phyloP scores from a whole-genome alignment of 768 basidiomycete genomes.

The Hortiboletus campestris region DNA sequence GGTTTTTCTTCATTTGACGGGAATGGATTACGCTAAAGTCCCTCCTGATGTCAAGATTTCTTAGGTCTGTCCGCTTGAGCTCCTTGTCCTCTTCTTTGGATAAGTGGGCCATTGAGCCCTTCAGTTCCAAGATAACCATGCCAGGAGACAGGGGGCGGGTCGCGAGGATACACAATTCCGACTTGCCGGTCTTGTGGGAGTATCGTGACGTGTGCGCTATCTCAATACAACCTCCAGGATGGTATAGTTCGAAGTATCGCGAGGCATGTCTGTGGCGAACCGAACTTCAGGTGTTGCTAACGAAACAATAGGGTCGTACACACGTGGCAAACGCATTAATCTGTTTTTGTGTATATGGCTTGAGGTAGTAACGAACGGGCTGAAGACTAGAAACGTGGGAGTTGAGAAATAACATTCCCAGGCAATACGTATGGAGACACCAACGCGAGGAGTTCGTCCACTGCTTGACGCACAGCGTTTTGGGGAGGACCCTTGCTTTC shows the following conservation, averaged over 20 bases:
- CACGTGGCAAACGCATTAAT: slow-evolving; percentile 92
- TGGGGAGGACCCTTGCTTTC: slow-evolving; percentile 51
- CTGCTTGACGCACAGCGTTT: slow-evolving; percentile 64
- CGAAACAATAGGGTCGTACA: slow-evolving; percentile 38
- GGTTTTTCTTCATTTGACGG: slow-evolving; percentile 88
- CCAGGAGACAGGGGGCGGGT: slow-evolving; percentile 69
- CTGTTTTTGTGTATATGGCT: slow-evolving; percentile 75
- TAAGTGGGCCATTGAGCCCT: slow-evolving; percentile 87
- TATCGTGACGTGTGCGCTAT: slow-evolving; percentile 88
- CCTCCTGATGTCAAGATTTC: slow-evolving; percentile 67
- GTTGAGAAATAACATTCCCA: slow-evolving; percentile 18
- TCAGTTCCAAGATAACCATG: slow-evolving; percentile 77
- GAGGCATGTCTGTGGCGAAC: slow-evolving; percentile 67
- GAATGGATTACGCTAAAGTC: slow-evolving; percentile 93
- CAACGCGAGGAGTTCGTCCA: slow-evolving; percentile 76
- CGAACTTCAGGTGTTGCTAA: slow-evolving; percentile 27
- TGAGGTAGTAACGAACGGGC: slow-evolving; percentile 75
- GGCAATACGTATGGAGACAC: slow-evolving; percentile 34
- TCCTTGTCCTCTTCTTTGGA: slow-evolving; percentile 85
- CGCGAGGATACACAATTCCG: slow-evolving; percentile 83
- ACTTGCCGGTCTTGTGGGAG: slow-evolving; percentile 83
- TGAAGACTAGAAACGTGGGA: slow-evolving; percentile 49
- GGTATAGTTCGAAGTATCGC: slow-evolving; percentile 85
- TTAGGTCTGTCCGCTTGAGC: slow-evolving; percentile 76
- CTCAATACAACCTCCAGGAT: slow-evolving; percentile 80